A percentile compares a stretch with the other conserved stretches of the same genome.
Evolutionary conservation across 306 rosid genomes (phyloP).

Genomic region (Glycine latifolia): DNA sequence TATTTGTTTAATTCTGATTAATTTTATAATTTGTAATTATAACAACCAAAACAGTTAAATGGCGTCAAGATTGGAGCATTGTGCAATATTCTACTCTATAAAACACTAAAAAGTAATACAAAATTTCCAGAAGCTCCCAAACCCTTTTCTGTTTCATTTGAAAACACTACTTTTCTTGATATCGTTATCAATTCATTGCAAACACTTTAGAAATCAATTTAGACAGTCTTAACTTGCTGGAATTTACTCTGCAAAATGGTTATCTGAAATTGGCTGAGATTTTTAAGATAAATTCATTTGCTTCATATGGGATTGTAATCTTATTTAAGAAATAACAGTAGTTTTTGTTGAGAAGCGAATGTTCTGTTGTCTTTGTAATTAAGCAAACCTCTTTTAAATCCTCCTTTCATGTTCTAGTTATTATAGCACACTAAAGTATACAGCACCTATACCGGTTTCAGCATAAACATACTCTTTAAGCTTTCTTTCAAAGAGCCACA

Average conservation of each 20-base stretch:
- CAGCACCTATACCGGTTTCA: background rate
- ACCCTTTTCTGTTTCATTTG: background rate
- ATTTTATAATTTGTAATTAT: slow-evolving; percentile 18
- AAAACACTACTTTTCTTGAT: background rate
- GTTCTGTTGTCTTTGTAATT: background rate
- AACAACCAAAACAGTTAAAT: background rate
- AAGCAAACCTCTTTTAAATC: background rate
- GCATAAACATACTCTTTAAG: background rate
- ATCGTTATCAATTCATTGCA: background rate
- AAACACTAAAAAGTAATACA: background rate
- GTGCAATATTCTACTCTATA: background rate
- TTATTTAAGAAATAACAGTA: background rate
- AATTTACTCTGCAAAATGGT: background rate
- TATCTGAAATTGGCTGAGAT: background rate
- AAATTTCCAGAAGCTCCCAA: background rate
- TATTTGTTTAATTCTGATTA: background rate
- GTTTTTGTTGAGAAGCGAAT: slow-evolving; percentile 2
- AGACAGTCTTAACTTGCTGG: background rate
- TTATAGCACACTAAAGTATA: background rate
- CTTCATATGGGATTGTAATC: background rate
- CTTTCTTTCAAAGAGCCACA: slow-evolving; percentile 13
- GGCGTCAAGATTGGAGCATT: slow-evolving; percentile 1
- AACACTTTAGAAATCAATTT: background rate
- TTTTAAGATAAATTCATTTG: background rate
- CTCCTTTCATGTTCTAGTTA: background rate